A percentile compares a stretch with the other conserved stretches of the same genome.
These are phyloP conservation scores for Chytridiales sp. DNA, from an alignment of 371 early-diverging fungal species.

Conservation along the genomic window DNA sequence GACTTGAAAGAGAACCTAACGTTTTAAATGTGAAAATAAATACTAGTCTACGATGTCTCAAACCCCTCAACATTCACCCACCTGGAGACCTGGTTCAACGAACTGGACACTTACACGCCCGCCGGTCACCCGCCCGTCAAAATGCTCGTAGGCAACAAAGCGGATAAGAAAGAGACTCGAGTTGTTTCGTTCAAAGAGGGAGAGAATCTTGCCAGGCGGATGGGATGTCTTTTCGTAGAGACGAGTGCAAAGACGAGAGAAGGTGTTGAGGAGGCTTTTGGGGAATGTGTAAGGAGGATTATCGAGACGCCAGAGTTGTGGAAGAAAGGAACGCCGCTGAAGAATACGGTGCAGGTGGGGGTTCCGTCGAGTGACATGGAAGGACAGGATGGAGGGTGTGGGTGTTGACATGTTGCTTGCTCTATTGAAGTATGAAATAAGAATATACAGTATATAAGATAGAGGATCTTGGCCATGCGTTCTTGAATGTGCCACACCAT, in stretches of 20 bases:
- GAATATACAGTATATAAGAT: no score
- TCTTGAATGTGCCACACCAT: no score
- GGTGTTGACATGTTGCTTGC: background rate
- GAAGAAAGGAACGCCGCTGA: slow-evolving; percentile 23
- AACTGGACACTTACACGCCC: slow-evolving; percentile 90
- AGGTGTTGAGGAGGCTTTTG: slow-evolving; percentile 86
- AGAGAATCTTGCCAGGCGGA: slow-evolving; percentile 76
- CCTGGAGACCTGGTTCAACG: slow-evolving; percentile 89
- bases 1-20: background rate
- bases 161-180: slow-evolving; percentile 81
- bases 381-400: background rate
- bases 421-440: no score
- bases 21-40: slow-evolving; percentile 12
- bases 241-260: slow-evolving; percentile 91
- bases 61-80: slow-evolving; percentile 90
- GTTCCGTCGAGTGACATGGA: background rate
- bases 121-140: slow-evolving; percentile 77
- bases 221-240: slow-evolving; percentile 91
- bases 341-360: background rate
- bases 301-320: slow-evolving; percentile 45
- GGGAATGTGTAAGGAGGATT: slow-evolving; percentile 80
- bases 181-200: slow-evolving; percentile 88
- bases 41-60: slow-evolving; percentile 92
- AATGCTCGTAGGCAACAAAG: slow-evolving; percentile 97
- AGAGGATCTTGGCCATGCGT: no score